These are phyloP conservation scores for Cyanidium caldarium DNA, from an alignment of 23 red algal species.

Conservation along the genomic window DNA sequence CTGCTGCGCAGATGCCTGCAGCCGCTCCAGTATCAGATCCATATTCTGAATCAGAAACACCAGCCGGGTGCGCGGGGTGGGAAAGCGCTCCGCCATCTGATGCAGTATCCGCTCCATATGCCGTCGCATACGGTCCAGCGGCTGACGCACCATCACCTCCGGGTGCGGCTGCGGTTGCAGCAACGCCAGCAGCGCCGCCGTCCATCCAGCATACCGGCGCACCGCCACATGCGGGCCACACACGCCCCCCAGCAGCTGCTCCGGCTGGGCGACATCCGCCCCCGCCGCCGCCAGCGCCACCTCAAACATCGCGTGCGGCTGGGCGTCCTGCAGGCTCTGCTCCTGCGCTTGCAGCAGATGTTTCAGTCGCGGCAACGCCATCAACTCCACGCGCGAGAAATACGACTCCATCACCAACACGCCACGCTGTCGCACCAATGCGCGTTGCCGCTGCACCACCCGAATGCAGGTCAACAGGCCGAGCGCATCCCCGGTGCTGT, in stretches of 20 bases:
- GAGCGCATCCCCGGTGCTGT: constrained; percentile 39
- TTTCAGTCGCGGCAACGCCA: background rate
- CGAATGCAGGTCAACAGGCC: constrained; percentile 37
- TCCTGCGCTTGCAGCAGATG: background rate
- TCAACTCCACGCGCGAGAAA: background rate
- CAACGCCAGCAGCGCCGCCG: background rate
- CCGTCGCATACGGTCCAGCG: background rate
- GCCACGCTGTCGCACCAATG: background rate
- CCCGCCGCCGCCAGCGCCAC: background rate
- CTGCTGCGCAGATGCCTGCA: no score
- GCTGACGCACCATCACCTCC: background rate
- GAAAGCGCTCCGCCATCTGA: constrained; percentile 5
- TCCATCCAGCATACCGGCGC: background rate
- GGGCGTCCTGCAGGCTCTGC: background rate
- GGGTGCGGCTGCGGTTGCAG: background rate
- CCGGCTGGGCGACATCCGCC: background rate
- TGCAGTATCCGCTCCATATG: constrained; percentile 1
- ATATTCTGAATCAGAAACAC: background rate
- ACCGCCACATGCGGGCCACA: background rate
- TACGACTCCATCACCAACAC: background rate
- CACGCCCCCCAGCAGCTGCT: background rate
- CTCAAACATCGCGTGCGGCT: background rate
- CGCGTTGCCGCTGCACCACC: background rate
- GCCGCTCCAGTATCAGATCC: background rate
- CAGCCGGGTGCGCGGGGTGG: background rate